Evolutionary conservation across 176 grass and related monocot genomes (phyloP), one percentile per base, ranked within the genome.

Genomic region (Alopecurus myosuroides): DNA sequence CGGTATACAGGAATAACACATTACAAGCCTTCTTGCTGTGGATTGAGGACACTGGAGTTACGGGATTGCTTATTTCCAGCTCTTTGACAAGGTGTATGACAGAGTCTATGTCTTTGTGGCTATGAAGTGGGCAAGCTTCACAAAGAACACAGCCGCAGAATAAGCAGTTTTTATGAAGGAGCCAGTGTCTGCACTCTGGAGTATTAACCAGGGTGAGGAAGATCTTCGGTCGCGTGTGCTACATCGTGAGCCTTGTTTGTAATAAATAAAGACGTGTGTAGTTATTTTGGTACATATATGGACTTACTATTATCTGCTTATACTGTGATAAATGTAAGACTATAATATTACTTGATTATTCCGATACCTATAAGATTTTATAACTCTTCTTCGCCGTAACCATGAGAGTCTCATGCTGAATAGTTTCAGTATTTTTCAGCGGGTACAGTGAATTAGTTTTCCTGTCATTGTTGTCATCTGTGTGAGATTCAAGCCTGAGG

Each of bases 1-100:
- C 23, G 46, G 79, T 86, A 78, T 86, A 82, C 50, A 76, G 44
- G 80, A 46, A n/a, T n/a, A 6, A 88, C 44, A 79, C 67, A 82
- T 77, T 63, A 61, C 56, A 85, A 78, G 70, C 45, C 45, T 79
- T 74, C n/a, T 49, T 77, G 52, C 41, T 82, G 70, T 31, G 78
- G 51, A 33, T 56, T n/a, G n/a, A n/a, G n/a, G n/a, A n/a, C n/a
- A n/a, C n/a, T n/a, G n/a, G n/a, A n/a, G n/a, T n/a, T n/a, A n/a
- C n/a, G n/a, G 57, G 35, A 39, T 86, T 78, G 68, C 71, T 57
- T 86, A 63, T 70, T 86, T 90, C 14, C 62, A 22, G 29, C 20
- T 70, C 6, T 74, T 81, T 18, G 83, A 80, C 19, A n/a, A 66
- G 29, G 41, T 34, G 2, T 66, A 49, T 33, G 60, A 65, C 29